Percentiles rank a stretch among this genome's conserved stretches.
Conservation (phyloP, 805 yeast species). For the Debaryomyces tyrocola region DNA sequence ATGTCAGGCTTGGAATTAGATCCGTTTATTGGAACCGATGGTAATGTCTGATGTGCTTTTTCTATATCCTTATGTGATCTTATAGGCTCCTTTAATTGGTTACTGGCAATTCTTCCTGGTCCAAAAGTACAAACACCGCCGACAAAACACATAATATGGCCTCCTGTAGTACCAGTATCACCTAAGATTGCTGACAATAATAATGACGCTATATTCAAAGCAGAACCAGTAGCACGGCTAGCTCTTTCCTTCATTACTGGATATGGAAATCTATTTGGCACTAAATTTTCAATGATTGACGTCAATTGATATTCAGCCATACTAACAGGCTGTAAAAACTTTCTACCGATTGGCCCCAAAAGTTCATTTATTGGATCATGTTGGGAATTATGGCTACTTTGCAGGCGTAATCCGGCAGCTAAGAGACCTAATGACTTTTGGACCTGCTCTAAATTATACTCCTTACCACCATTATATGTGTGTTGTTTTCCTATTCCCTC, state of each 20-base stretch:
- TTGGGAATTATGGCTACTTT: neutral
- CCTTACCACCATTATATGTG: constrained; percentile 57
- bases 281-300: constrained; percentile 48
- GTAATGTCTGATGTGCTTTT: constrained; percentile 36
- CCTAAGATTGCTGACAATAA: constrained; percentile 39
- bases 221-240: constrained; percentile 59
- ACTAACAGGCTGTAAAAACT: constrained; percentile 49
- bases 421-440: constrained; percentile 47
- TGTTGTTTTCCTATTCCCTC: constrained; percentile 25
- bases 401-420: constrained; percentile 20
- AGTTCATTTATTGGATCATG: constrained; percentile 5
- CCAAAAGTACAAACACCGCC: constrained; percentile 70
- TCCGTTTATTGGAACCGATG: constrained; percentile 32
- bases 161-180: constrained; percentile 47
- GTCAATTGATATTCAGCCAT: constrained; percentile 53
- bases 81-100: constrained; percentile 58
- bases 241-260: constrained; percentile 44
- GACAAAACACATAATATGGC: constrained; percentile 52
- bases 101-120: constrained; percentile 60
- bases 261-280: constrained; percentile 50
- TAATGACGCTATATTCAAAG: constrained; percentile 48
- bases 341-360: constrained; percentile 15
- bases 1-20: constrained; percentile 33
- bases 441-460: constrained; percentile 48
- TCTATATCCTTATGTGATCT: constrained; percentile 65